Percentiles rank a stretch among this genome's conserved stretches.
Evolutionary conservation across 306 rosid species (phyloP).

Genomic region (Acacia melanoxylon): DNA sequence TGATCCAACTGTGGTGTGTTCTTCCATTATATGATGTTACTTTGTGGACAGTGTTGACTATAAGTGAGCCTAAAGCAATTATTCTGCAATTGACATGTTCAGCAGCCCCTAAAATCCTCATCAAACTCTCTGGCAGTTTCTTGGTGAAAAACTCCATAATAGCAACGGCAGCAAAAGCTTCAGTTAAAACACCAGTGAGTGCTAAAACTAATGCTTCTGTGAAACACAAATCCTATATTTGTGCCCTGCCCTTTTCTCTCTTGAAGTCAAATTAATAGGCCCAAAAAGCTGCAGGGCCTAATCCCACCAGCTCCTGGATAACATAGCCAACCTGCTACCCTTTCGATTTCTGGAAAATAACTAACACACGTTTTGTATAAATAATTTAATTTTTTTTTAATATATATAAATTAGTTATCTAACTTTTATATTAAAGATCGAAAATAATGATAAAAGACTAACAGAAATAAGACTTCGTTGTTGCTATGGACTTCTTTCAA

Average conservation of each 20-base stretch:
- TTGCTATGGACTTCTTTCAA: not conserved
- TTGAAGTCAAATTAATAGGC: slow-evolving; percentile 78
- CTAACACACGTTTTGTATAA: too few relatives aligned
- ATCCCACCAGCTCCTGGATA: slow-evolving; percentile 89
- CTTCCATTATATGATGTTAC: slow-evolving; percentile 36
- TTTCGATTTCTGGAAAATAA: too few relatives aligned
- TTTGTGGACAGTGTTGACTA: not conserved
- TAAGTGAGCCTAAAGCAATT: slow-evolving; percentile 27
- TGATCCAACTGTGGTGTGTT: slow-evolving; percentile 66
- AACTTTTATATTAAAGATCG: too few relatives aligned
- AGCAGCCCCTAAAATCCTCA: too few relatives aligned
- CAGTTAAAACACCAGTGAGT: slow-evolving; percentile 49
- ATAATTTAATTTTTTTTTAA: too few relatives aligned
- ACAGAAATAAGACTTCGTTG: too few relatives aligned
- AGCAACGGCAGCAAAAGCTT: slow-evolving; percentile 42
- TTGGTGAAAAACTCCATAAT: slow-evolving; percentile 50
- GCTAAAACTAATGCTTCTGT: slow-evolving; percentile 69
- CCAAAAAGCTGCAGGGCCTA: slow-evolving; percentile 91
- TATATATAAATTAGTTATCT: too few relatives aligned
- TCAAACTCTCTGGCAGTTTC: too few relatives aligned
- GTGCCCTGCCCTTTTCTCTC: slow-evolving; percentile 61
- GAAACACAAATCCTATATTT: slow-evolving; percentile 44
- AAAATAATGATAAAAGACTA: too few relatives aligned
- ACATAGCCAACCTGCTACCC: too few relatives aligned
- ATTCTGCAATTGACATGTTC: slow-evolving; percentile 46